Conservation (phyloP, 345 rosid species). For the Reutealis trisperma region DNA sequence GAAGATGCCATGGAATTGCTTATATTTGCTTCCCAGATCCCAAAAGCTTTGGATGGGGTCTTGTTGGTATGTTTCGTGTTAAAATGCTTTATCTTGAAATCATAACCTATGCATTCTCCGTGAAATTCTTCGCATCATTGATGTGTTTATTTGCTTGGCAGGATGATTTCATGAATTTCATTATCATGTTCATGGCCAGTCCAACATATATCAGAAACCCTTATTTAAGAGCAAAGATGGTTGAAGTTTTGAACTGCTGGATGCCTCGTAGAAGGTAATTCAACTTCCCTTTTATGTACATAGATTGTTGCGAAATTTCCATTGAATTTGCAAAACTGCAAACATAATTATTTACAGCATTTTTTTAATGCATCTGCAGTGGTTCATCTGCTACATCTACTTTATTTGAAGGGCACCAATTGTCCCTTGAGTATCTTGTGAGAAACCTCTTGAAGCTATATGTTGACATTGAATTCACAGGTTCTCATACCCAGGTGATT, state of each 20-base stretch:
- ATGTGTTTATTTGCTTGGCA: slow-evolving; percentile 37
- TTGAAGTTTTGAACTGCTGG: slow-evolving; percentile 98
- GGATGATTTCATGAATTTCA: slow-evolving; percentile 99
- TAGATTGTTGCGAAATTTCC: background rate
- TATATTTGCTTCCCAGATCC: slow-evolving; percentile 88
- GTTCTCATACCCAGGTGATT: slow-evolving; percentile 96
- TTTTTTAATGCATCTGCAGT: slow-evolving; percentile 44
- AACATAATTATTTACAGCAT: slow-evolving; percentile 6
- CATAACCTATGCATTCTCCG: background rate
- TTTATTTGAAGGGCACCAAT: slow-evolving; percentile 91
- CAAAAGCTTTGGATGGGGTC: slow-evolving; percentile 87
- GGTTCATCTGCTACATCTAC: slow-evolving; percentile 78
- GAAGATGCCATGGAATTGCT: slow-evolving; percentile 98
- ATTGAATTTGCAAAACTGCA: background rate
- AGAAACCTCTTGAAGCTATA: slow-evolving; percentile 96
- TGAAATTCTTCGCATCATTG: background rate
- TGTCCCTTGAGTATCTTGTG: slow-evolving; percentile 92
- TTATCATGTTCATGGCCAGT: slow-evolving; percentile 97
- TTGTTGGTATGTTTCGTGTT: slow-evolving; percentile 54
- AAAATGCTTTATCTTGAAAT: slow-evolving; percentile 15
- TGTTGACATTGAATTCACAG: slow-evolving; percentile 99
- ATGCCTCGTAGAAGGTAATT: slow-evolving; percentile 89
- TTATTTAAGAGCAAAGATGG: slow-evolving; percentile 98
- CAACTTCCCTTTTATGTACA: slow-evolving; percentile 9
- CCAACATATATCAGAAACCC: slow-evolving; percentile 87